Evolutionary conservation across 1,139 yeast genomes (phyloP).

Genomic region (Eremothecium cymbalariae): DNA sequence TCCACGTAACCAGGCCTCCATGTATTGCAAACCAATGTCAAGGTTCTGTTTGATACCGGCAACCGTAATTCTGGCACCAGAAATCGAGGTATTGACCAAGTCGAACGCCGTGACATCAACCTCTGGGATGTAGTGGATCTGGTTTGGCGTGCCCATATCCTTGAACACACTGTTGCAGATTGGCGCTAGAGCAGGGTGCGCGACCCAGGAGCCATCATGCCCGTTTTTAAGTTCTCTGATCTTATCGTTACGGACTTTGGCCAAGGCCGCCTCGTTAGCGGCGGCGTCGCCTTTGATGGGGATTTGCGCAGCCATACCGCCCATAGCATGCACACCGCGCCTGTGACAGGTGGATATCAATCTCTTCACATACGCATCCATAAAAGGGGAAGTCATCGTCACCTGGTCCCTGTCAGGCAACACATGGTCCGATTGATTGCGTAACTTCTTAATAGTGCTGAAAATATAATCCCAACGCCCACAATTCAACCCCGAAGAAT

Average conservation of each 20-base stretch:
- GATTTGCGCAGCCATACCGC: constrained; percentile 83
- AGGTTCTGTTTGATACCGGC: constrained; percentile 64
- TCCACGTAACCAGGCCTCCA: constrained; percentile 81
- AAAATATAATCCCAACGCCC: constrained; percentile 75
- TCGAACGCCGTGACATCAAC: constrained; percentile 45
- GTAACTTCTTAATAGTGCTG: constrained; percentile 56
- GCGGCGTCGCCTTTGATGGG: constrained; percentile 61
- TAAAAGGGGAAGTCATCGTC: constrained; percentile 71
- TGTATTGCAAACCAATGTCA: constrained; percentile 67
- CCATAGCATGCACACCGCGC: constrained; percentile 71
- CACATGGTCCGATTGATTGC: constrained; percentile 51
- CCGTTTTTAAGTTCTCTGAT: constrained; percentile 67
- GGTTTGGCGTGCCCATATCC: constrained; percentile 79
- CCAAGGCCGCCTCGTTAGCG: constrained; percentile 54
- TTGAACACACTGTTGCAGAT: constrained; percentile 65
- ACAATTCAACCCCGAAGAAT: constrained; percentile 62
- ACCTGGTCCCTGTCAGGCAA: constrained; percentile 67
- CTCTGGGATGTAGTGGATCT: constrained; percentile 47
- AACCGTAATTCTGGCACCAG: constrained; percentile 52
- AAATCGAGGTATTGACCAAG: constrained; percentile 57
- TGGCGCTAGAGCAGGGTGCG: constrained; percentile 76
- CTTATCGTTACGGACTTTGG: constrained; percentile 60
- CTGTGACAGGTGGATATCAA: constrained; percentile 60
- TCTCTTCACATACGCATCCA: constrained; percentile 62
- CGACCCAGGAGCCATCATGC: constrained; percentile 85